Evolutionary conservation across 768 basidiomycete genomes (phyloP).

Genomic region (Mycena venus): DNA sequence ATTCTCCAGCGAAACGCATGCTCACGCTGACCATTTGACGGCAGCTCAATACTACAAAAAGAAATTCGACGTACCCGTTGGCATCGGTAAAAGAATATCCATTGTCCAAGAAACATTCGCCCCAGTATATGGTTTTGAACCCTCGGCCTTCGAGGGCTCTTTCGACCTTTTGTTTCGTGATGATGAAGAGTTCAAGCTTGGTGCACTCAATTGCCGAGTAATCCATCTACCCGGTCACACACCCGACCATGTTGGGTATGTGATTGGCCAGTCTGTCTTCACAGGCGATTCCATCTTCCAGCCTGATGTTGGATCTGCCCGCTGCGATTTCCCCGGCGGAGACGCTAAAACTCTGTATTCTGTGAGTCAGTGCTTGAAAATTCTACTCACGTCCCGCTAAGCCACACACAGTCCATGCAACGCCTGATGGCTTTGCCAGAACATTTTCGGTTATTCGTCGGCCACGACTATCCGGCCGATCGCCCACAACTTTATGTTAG

Average conservation of each 20-base stretch:
- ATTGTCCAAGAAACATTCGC: slow-evolving; percentile 51
- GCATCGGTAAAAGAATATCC: slow-evolving; percentile 51
- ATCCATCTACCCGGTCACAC: slow-evolving; percentile 55
- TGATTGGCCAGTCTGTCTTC: slow-evolving; percentile 51
- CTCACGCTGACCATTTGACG: slow-evolving; percentile 55
- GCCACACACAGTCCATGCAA: slow-evolving; percentile 48
- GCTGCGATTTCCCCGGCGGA: slow-evolving; percentile 55
- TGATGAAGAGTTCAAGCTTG: slow-evolving; percentile 49
- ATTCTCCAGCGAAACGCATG: slow-evolving; percentile 49
- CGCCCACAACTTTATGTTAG: slow-evolving; percentile 42
- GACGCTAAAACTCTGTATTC: slow-evolving; percentile 49
- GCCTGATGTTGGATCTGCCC: slow-evolving; percentile 55
- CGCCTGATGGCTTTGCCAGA: slow-evolving; percentile 49
- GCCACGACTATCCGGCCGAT: slow-evolving; percentile 50
- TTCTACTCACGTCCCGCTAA: not conserved
- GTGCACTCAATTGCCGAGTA: slow-evolving; percentile 43
- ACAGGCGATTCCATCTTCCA: slow-evolving; percentile 56
- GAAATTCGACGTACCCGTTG: slow-evolving; percentile 45
- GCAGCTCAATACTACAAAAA: slow-evolving; percentile 51
- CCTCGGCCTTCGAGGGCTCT: slow-evolving; percentile 36
- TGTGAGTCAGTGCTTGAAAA: slow-evolving; percentile 32
- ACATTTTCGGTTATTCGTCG: slow-evolving; percentile 50
- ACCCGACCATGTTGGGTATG: slow-evolving; percentile 52
- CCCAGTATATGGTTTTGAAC: slow-evolving; percentile 47
- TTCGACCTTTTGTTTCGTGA: slow-evolving; percentile 52